A percentile compares a stretch with the other conserved stretches of the same genome.
These are phyloP conservation scores for Trametes meyenii DNA, from an alignment of 768 basidiomycete genomes.

Conservation along the genomic window DNA sequence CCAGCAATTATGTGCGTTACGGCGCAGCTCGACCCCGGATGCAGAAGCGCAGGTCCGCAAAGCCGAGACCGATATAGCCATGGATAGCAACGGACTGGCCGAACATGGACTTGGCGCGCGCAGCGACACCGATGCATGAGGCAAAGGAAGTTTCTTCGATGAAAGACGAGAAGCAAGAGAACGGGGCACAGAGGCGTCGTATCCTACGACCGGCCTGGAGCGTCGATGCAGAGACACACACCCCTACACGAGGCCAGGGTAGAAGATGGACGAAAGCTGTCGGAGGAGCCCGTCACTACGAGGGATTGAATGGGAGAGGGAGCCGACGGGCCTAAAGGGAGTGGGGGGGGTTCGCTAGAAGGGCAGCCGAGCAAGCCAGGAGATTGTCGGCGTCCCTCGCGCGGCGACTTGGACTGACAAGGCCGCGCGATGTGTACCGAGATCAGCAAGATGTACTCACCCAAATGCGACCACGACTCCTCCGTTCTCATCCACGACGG, in stretches of 20 bases:
- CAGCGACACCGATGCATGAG: background rate
- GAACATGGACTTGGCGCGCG: background rate
- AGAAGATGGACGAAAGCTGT: background rate
- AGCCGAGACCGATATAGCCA: slow-evolving; percentile 10
- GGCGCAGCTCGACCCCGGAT: background rate
- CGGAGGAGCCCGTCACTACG: background rate
- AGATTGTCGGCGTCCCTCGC: background rate
- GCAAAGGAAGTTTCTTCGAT: slow-evolving; percentile 5
- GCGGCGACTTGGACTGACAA: background rate
- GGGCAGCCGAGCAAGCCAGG: slow-evolving; percentile 2
- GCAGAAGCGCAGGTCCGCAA: background rate
- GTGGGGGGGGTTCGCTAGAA: background rate
- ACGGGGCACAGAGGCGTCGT: background rate
- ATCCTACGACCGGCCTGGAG: background rate
- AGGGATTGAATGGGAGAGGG: background rate
- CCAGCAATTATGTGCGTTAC: background rate
- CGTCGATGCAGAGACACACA: background rate
- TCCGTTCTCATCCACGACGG: slow-evolving; percentile 79
- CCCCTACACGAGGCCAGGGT: background rate
- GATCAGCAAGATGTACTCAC: slow-evolving; percentile 50
- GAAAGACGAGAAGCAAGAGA: slow-evolving; percentile 1
- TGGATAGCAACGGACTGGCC: slow-evolving; percentile 12
- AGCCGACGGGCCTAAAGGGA: background rate
- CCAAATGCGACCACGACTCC: slow-evolving; percentile 95
- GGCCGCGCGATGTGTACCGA: background rate